These are phyloP conservation scores for Cicer judaicum DNA, from an alignment of 306 rosid species.

Conservation along the genomic window DNA sequence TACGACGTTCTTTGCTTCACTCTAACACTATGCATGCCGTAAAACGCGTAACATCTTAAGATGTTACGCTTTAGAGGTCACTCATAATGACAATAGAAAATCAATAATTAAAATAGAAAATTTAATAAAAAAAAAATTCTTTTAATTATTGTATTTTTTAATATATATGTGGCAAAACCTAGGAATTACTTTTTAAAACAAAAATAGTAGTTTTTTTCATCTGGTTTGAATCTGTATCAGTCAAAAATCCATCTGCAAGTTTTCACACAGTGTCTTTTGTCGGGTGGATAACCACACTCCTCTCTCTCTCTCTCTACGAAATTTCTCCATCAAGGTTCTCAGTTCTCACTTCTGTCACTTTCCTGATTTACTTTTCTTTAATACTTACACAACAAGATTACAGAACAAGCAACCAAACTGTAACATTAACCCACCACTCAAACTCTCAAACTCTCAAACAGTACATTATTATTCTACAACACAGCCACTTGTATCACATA, in stretches of 20 bases:
- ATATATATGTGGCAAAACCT: too few species aligned
- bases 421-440: conserved; percentile 46
- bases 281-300: conserved; percentile 58
- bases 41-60: too few species aligned
- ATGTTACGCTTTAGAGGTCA: too few species aligned
- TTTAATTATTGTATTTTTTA: too few species aligned
- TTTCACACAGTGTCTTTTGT: conserved; percentile 73
- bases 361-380: conserved; percentile 57
- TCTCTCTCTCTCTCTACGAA: conserved; percentile 40
- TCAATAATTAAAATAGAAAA: too few species aligned
- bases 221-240: conserved; percentile 53
- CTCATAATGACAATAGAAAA: too few species aligned
- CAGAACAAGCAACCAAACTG: conserved; percentile 50
- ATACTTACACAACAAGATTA: conserved; percentile 44
- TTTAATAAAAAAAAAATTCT: too few species aligned
- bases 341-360: conserved; percentile 57
- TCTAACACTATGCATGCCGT: too few species aligned
- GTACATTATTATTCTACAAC: conserved; percentile 21
- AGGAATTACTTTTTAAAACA: too few species aligned
- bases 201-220: neutral
- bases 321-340: conserved; percentile 37
- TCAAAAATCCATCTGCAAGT: conserved; percentile 59
- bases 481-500: neutral
- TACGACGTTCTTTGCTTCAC: too few species aligned
- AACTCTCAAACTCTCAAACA: conserved; percentile 38